phyloP scores from a whole-genome alignment of 2,329 filamentous ascomycete species.

The Lecanicillium sp. region DNA sequence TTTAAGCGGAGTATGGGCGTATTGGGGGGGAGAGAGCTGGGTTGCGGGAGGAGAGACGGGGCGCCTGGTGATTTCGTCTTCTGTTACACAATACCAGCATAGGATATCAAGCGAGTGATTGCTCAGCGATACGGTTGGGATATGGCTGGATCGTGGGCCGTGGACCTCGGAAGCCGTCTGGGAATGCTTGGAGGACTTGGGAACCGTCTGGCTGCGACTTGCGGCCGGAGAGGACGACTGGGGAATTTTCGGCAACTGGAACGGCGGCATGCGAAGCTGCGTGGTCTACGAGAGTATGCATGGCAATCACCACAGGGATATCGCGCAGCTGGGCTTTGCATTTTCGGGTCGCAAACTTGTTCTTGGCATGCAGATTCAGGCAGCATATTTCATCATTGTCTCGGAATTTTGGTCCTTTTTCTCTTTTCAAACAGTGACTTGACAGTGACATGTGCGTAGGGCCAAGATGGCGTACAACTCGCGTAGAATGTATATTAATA shows the following conservation, averaged over 20 bases:
- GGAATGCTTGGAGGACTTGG: too few species aligned
- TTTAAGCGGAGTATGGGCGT: conserved; percentile 45
- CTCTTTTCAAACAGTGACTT: background rate
- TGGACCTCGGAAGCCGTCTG: too few species aligned
- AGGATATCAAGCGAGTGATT: conserved; percentile 14
- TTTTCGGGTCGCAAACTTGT: conserved; percentile 29
- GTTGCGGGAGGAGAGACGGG: background rate
- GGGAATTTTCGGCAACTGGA: conserved; percentile 13
- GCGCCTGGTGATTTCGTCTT: conserved; percentile 11
- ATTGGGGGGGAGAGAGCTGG: background rate
- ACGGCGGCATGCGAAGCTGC: conserved; percentile 22
- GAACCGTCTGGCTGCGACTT: background rate
- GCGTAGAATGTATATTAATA: background rate
- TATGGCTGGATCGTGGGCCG: conserved; percentile 6
- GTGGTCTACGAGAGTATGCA: conserved; percentile 25
- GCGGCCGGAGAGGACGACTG: background rate
- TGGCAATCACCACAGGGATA: conserved; percentile 32
- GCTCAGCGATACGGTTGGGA: conserved; percentile 13
- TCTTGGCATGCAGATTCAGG: conserved; percentile 21
- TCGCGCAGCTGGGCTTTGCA: conserved; percentile 31
- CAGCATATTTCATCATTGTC: conserved; percentile 17
- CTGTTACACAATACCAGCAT: conserved; percentile 12
- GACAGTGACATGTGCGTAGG: background rate
- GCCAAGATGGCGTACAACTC: background rate
- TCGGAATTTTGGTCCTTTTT: background rate